These are phyloP conservation scores for Penicillium paxilli DNA, from an alignment of 495 filamentous ascomycete genomes.

Conservation along the genomic window DNA sequence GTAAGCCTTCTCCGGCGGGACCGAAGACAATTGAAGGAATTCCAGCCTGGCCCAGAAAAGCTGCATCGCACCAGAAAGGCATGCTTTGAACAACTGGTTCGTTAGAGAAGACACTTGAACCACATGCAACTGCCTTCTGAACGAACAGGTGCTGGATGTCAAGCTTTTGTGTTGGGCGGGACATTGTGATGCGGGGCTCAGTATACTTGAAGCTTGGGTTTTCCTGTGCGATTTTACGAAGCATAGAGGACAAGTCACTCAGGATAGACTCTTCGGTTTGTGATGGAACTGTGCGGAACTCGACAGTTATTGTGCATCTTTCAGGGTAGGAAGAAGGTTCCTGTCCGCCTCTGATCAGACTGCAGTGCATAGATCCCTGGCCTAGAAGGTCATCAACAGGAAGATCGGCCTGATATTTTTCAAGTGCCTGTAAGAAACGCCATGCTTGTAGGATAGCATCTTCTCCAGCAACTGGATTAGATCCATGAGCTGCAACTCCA, in stretches of 20 bases:
- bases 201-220: constrained; percentile 28
- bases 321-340: constrained; percentile 49
- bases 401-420: constrained; percentile 33
- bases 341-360: constrained; percentile 47
- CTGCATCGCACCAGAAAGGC: constrained; percentile 47
- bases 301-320: constrained; percentile 41
- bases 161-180: constrained; percentile 36
- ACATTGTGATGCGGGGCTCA: constrained; percentile 31
- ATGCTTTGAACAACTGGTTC: constrained; percentile 18
- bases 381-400: constrained; percentile 32
- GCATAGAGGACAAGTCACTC: constrained; percentile 24
- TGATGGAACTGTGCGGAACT: constrained; percentile 43
- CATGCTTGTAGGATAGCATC: constrained; percentile 47
- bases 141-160: constrained; percentile 35
- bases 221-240: constrained; percentile 18
- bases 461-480: constrained; percentile 34
- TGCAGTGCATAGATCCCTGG: constrained; percentile 41
- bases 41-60: constrained; percentile 37
- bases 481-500: constrained; percentile 49
- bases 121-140: constrained; percentile 18
- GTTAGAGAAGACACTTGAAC: constrained; percentile 14
- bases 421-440: constrained; percentile 42
- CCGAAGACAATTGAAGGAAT: constrained; percentile 45
- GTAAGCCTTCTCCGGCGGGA: constrained; percentile 40
- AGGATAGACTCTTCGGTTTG: constrained; percentile 33